A percentile compares a stretch with the other conserved stretches of the same genome.
phyloP scores from a whole-genome alignment of 2,329 filamentous ascomycete genomes.

The Exserohilum turcica region DNA sequence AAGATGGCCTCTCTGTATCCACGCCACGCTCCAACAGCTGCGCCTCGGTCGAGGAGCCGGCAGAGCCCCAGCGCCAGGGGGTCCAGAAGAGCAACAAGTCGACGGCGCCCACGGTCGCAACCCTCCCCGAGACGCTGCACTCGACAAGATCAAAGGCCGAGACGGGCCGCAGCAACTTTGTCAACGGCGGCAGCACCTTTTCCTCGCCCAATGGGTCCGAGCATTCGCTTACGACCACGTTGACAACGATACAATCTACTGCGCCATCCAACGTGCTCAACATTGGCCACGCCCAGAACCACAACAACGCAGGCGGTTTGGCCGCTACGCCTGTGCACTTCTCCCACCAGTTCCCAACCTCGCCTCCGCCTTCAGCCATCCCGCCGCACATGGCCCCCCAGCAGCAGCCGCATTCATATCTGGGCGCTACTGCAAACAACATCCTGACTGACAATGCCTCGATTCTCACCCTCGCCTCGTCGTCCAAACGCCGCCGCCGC shows the following conservation, averaged over 20 bases:
- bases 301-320: slow-evolving; percentile 38
- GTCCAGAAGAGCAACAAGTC: slow-evolving; percentile 71
- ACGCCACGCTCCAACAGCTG: slow-evolving; percentile 54
- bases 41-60: slow-evolving; percentile 63
- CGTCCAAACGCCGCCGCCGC: slow-evolving; percentile 75
- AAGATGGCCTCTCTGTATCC: slow-evolving; percentile 54
- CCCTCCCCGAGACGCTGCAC: slow-evolving; percentile 74
- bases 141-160: slow-evolving; percentile 83
- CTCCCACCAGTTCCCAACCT: slow-evolving; percentile 62
- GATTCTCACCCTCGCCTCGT: slow-evolving; percentile 82
- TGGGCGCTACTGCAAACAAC: slow-evolving; percentile 79
- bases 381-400: slow-evolving; percentile 69
- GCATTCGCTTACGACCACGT: slow-evolving; percentile 78
- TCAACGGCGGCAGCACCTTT: slow-evolving; percentile 75
- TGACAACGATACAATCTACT: slow-evolving; percentile 83
- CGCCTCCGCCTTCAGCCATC: slow-evolving; percentile 68
- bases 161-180: slow-evolving; percentile 67
- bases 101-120: slow-evolving; percentile 79
- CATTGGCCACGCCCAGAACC: slow-evolving; percentile 36
- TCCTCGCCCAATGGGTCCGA: slow-evolving; percentile 82
- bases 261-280: slow-evolving; percentile 60
- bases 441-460: slow-evolving; percentile 84
- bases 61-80: slow-evolving; percentile 55
- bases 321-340: slow-evolving; percentile 57
- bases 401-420: slow-evolving; percentile 71